phyloP scores from a whole-genome alignment of 768 basidiomycete species.

The Tylopilus vinaceipallidus region DNA sequence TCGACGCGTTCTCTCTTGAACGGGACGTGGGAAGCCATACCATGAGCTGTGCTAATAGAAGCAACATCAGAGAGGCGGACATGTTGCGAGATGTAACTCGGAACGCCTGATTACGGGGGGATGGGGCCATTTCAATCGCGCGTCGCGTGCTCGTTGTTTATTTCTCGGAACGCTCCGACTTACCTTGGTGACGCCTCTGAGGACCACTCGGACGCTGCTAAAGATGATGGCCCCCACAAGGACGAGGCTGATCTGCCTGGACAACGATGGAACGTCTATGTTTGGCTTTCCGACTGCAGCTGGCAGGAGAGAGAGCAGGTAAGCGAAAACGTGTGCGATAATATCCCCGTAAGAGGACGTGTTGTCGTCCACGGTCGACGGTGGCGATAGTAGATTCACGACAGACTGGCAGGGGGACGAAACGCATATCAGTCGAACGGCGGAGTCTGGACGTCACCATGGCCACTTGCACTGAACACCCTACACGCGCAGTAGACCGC shows the following conservation, averaged over 20 bases:
- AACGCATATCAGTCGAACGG: constrained; percentile 14
- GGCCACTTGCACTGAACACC: constrained; percentile 52
- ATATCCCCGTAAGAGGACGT: constrained; percentile 42
- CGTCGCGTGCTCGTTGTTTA: background rate
- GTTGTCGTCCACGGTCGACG: constrained; percentile 35
- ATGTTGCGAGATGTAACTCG: constrained; percentile 66
- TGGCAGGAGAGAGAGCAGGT: constrained; percentile 40
- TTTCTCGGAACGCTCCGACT: constrained; percentile 16
- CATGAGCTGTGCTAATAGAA: constrained; percentile 82
- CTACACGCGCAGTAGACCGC: constrained; percentile 67
- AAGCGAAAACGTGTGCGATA: constrained; percentile 41
- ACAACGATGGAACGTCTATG: constrained; percentile 40
- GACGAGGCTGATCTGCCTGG: constrained; percentile 58
- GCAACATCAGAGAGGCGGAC: constrained; percentile 73
- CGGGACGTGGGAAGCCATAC: constrained; percentile 37
- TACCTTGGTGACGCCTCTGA: constrained; percentile 65
- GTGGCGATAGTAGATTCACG: constrained; percentile 34
- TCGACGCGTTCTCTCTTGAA: constrained; percentile 2
- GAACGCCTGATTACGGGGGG: constrained; percentile 41
- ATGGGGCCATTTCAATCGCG: background rate
- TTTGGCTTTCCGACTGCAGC: constrained; percentile 25
- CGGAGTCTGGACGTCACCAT: constrained; percentile 3
- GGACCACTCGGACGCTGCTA: constrained; percentile 65
- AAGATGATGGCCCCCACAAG: constrained; percentile 78
- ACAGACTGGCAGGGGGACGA: constrained; percentile 27